Conservation (phyloP, 2,329 filamentous ascomycete species). For the Fusarium dimerum region DNA sequence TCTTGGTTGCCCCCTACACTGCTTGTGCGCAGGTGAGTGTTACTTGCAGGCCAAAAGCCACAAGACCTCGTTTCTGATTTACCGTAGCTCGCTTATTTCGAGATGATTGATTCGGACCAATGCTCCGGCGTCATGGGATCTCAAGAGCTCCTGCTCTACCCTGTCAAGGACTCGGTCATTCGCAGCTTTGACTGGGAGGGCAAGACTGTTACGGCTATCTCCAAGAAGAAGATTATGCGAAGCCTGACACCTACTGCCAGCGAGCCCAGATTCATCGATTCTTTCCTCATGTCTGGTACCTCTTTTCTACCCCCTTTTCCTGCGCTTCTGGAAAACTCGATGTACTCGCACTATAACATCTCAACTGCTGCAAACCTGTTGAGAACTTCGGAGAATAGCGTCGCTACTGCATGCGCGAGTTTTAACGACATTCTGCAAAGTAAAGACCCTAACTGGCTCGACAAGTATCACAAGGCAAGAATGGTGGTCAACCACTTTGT, state of each 20-base stretch:
- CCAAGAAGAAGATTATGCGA: constrained; percentile 70
- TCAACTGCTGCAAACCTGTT: constrained; percentile 79
- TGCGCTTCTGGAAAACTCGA: constrained; percentile 62
- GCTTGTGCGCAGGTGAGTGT: constrained; percentile 76
- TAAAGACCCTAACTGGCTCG: constrained; percentile 73
- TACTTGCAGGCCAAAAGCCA: neutral
- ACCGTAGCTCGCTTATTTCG: constrained; percentile 73
- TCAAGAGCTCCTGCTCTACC: constrained; percentile 82
- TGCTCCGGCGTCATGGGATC: constrained; percentile 80
- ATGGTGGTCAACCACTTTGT: constrained; percentile 88
- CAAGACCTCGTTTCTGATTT: constrained; percentile 12
- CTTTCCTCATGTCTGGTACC: constrained; percentile 79
- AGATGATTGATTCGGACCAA: constrained; percentile 65
- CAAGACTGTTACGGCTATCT: constrained; percentile 61
- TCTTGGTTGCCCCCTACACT: constrained; percentile 83
- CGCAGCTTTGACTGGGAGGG: constrained; percentile 67
- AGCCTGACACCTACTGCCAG: constrained; percentile 63
- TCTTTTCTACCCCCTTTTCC: constrained; percentile 80
- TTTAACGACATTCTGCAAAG: constrained; percentile 78
- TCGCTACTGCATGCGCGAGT: constrained; percentile 72
- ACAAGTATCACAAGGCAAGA: constrained; percentile 83
- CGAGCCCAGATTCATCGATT: constrained; percentile 79
- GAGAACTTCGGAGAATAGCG: constrained; percentile 65
- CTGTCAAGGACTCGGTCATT: constrained; percentile 75
- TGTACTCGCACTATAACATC: constrained; percentile 61